These are phyloP conservation scores for Metschnikowia gelsemii DNA, from an alignment of 805 yeast genomes.

Conservation along the genomic window DNA sequence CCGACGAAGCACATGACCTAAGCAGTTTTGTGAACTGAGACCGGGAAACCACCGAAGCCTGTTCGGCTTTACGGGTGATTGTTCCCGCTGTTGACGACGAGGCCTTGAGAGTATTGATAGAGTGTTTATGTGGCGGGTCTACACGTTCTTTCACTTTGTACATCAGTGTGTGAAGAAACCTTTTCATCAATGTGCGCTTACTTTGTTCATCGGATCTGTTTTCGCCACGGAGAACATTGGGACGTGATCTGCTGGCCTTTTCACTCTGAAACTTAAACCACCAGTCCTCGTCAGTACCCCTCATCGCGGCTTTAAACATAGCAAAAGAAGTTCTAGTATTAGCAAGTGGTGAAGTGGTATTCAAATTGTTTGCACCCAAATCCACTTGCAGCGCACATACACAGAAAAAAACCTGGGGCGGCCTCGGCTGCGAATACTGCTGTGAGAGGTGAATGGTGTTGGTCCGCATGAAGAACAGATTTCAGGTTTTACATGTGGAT, in stretches of 20 bases:
- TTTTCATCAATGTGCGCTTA: constrained; percentile 15
- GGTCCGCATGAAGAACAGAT: not conserved
- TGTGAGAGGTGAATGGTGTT: not conserved
- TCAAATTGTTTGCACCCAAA: constrained; percentile 12
- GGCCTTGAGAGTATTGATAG: constrained; percentile 3
- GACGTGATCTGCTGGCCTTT: not conserved
- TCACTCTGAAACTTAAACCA: constrained; percentile 14
- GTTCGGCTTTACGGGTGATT: not conserved
- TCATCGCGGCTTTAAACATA: constrained; percentile 15
- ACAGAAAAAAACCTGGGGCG: not conserved
- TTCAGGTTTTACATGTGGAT: not conserved
- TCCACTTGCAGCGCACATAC: constrained; percentile 1
- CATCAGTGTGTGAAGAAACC: constrained; percentile 16
- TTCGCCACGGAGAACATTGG: constrained; percentile 2
- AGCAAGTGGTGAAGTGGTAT: constrained; percentile 11
- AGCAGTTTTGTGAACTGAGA: constrained; percentile 7
- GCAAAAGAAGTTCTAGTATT: constrained; percentile 14
- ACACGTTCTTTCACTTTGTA: constrained; percentile 14
- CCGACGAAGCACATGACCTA: constrained; percentile 9
- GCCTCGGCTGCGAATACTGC: not conserved
- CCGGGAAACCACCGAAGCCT: constrained; percentile 5
- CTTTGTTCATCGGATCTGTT: constrained; percentile 8
- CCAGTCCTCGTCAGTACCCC: constrained; percentile 14
- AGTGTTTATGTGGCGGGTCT: constrained; percentile 7
- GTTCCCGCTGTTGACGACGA: constrained; percentile 2